phyloP scores from a whole-genome alignment of 2,329 filamentous ascomycete genomes.

The Exserohilum rostratum region DNA sequence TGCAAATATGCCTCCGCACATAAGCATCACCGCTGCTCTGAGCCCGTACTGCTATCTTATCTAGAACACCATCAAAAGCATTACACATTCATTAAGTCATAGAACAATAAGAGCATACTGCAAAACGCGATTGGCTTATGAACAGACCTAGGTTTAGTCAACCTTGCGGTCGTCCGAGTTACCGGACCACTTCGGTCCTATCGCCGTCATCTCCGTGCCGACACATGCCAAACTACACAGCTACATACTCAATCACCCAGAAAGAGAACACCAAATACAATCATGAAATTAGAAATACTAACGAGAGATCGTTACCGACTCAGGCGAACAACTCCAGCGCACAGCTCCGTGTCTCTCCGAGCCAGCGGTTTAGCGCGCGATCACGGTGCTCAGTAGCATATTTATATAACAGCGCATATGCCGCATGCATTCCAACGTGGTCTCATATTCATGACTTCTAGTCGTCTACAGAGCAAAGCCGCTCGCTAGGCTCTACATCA shows the following conservation, averaged over 20 bases:
- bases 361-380: conserved; percentile 7
- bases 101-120: no score
- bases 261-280: background rate
- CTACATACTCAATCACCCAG: background rate
- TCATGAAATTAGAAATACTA: background rate
- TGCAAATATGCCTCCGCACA: no score
- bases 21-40: no score
- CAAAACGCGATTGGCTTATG: no score
- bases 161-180: background rate
- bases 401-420: background rate
- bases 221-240: background rate
- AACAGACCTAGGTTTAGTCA: background rate
- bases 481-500: background rate
- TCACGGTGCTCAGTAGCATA: conserved; percentile 13
- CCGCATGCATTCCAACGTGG: background rate
- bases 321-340: no score
- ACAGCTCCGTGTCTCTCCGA: background rate
- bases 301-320: background rate
- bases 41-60: no score
- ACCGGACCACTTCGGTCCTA: background rate
- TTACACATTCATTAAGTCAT: no score
- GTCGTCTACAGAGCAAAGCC: background rate
- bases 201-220: background rate
- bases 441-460: background rate
- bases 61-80: no score